Evolutionary conservation across 164 flowering plant genomes (phyloP), one percentile per base, ranked within the genome.

Genomic region (Chloranthus sessilifolius): DNA sequence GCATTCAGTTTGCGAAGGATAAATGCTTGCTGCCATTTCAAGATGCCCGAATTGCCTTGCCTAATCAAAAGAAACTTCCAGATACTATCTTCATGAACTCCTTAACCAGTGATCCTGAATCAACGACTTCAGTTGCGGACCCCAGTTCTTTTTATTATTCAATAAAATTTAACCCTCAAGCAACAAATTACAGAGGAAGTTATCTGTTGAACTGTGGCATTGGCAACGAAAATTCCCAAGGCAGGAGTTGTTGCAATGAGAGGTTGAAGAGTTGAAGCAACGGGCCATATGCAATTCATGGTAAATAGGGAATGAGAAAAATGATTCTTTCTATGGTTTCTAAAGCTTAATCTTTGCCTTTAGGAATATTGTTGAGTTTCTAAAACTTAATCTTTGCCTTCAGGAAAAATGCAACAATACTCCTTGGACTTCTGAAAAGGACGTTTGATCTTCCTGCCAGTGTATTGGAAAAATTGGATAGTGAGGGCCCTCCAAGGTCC

Each of bases 1-100:
- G 74, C 35, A 12, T 49, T 7, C 67, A 61, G 41, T 54, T 70
- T 26, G 61, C 67, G 2, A 65, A 58, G 19, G 70, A 65, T 14
- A 70, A 65, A 38, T 62, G 67, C 48, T 53, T 58, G 19, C 10
- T 48, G 1, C 56, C 59, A 35, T 65, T 61, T 51, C 61, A 39
- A 25, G 67, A 65, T 19, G 70, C 70, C 4, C 42, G 67, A 21
- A 62, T 70, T 46, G 57, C 70, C 12, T 28, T 27, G 20, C 27
- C 37, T 27, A 41, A 39, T 47, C 51, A 21, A 26, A 54, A 44
- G 29, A 43, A 49, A 37, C 3, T 44, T 14, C 43, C 50, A 9
- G 25, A 55, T 16, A 9, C 25, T 5, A 47, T 46, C 2, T 45
- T 21, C 4, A 14, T 22, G 25, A 38, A 22, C 8, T 33, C 22